Base-by-base conservation (phyloP, 2,329 filamentous ascomycete species). In the Coniochaeta prunicola region DNA sequence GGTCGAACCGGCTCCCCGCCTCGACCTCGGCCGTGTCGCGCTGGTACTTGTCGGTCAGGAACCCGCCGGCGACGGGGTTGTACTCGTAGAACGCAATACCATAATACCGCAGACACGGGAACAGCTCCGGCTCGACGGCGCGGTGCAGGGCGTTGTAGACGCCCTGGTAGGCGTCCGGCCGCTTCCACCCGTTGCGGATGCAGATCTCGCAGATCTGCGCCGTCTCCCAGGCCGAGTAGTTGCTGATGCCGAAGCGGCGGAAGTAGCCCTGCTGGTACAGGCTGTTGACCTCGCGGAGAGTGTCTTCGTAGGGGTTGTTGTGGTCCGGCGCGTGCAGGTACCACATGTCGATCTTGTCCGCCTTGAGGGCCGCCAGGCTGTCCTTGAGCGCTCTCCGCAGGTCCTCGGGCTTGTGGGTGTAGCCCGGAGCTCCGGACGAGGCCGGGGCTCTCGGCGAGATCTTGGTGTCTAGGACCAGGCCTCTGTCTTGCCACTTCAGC, bases 261-360 rank as follows among this genome's bases (percentile, higher is more conserved):
- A 58, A 58, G 31, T 54, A 28, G 21, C 79, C 79, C 55, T 77
- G 72, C 26, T 74, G 62, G 66, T 78, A 68, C 1, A 82, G 69
- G 4, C 73, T 66, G 62, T 82, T 72, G 34, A 82, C 74, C 28
- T 71, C 77, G 7, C 69, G 66, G n/a, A 81, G 67, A 1, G 79
- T 80, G 5, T 75, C 73, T 56, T 76, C 74, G 56, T 74, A 72
- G 0, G 79, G 76, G 1, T 71, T 74, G 0, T 66, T 74, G n/a
- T 74, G 69, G 63, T 82, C 79, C 0, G 79, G 79, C 1, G 71
- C 74, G 61, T 82, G 79, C 2, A 82, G 72, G 60, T 82, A 82
- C 48, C 30, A 54, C 48, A 53, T 73, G 26, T 70, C 65, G 0
- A 70, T 66, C 33, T 57, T 73, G 28, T 71, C 66, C 0, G 71